Evolutionary conservation across 495 filamentous ascomycete genomes (phyloP), one percentile per base, ranked within the genome.

Genomic region (Pyrenula aspistea): DNA sequence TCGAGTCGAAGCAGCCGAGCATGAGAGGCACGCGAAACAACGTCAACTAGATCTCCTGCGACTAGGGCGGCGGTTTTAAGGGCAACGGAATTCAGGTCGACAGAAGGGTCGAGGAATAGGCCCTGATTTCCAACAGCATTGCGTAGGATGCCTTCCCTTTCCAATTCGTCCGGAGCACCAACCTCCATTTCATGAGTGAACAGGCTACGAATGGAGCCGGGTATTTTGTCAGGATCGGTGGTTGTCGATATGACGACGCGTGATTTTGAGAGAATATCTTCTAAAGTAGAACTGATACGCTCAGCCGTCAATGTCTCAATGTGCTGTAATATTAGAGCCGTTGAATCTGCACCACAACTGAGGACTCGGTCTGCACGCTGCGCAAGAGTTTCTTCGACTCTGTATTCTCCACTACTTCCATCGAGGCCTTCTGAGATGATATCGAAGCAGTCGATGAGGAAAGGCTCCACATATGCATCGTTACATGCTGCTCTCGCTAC

Each of bases 141-240:
- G 22, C 78, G 76, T 2, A 98, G 70, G 47, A 95, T 88, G 12
- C 87, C 91, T 72, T 95, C 89, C 66, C 93, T 77, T 66, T 97
- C 94, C 19, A 82, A 84, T 66, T 98, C 93, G 63, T 96, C 91
- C 0, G 93, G 93, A 0, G 93, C 94, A 56, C 75, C 80, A 77
- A 97, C 86, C 68, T 97, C 94, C 53, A 98, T 80, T 68, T 98
- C 93, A 57, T 98, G 94, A 0, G 88, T 95, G 68, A 98, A 96
- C 15, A 97, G 77, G 21, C 88, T 87, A 42, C 93, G 80, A 20
- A 96, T 83, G 2, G 86, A 89, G 58, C 96, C 91, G 0, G 90
- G 86, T 4, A 98, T 79, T 62, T 96, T 91, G 59, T 96, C 94
- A 3, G 96, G 83, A 63, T 96, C 91, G 2, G 88, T 95, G 0